Percentiles rank a stretch among this genome's conserved stretches.
These are phyloP conservation scores for Ganoderma boninense DNA, from an alignment of 1,284 basidiomycete species.

Conservation along the genomic window DNA sequence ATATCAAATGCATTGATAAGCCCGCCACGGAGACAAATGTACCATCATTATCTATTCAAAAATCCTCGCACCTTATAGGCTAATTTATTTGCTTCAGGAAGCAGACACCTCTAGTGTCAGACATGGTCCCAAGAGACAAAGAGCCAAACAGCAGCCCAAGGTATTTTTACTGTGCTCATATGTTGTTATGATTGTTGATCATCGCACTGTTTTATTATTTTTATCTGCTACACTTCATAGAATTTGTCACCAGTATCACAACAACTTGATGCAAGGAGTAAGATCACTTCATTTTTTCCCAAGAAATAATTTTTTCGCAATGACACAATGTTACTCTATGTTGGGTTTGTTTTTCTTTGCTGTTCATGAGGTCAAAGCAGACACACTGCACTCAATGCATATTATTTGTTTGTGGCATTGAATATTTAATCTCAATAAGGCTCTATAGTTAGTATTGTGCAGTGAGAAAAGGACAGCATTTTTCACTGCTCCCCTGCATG, in stretches of 20 bases:
- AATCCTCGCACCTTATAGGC: neutral
- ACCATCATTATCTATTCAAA: neutral
- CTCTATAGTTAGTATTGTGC: too few species aligned
- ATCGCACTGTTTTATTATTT: neutral
- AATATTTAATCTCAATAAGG: too few species aligned
- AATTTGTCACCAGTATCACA: neutral
- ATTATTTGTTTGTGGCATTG: too few species aligned
- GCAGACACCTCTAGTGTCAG: neutral
- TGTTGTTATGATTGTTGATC: neutral
- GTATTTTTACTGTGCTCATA: neutral
- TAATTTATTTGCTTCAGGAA: neutral
- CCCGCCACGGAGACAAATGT: neutral
- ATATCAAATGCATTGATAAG: constrained; percentile 27
- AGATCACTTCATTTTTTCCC: constrained; percentile 40
- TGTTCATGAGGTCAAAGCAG: too few species aligned
- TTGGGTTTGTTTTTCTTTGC: too few species aligned
- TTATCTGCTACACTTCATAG: neutral
- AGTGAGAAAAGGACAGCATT: too few species aligned
- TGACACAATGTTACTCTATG: too few species aligned
- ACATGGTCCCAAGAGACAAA: neutral
- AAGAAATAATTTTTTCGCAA: constrained; percentile 22
- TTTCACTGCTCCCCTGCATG: too few species aligned
- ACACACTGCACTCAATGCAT: too few species aligned
- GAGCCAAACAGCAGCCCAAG: constrained; percentile 1
- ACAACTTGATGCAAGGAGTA: constrained; percentile 22